Percentiles rank a stretch among this genome's conserved stretches.
phyloP scores from a whole-genome alignment of 352 stramenopile species.

The Halophytophthora polymorphica region DNA sequence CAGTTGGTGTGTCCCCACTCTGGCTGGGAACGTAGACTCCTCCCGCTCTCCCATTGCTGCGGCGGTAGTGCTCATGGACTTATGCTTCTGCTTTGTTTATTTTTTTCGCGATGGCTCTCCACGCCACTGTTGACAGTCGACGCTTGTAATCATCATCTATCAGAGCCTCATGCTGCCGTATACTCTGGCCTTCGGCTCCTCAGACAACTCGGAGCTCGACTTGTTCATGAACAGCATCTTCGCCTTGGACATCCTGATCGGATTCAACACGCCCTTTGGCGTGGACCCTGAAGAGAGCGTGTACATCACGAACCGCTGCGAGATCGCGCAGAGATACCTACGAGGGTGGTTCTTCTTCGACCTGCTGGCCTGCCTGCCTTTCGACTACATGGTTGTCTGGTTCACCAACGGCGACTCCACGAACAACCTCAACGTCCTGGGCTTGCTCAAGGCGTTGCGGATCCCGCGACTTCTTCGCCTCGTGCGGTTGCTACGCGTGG shows the following conservation, averaged over 20 bases:
- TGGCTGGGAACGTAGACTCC: not conserved
- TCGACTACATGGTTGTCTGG: conserved; percentile 57
- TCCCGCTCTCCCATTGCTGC: not conserved
- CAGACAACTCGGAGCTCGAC: conserved; percentile 43
- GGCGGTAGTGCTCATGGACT: not conserved
- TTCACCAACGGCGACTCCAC: conserved; percentile 42
- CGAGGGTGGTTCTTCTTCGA: conserved; percentile 80
- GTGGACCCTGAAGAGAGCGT: conserved; percentile 35
- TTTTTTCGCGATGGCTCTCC: not conserved
- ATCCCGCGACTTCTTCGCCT: conserved; percentile 67
- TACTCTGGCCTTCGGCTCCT: conserved; percentile 53
- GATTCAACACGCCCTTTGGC: conserved; percentile 70
- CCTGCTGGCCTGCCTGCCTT: conserved; percentile 70
- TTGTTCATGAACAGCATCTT: conserved; percentile 69
- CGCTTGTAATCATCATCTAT: conserved; percentile 72
- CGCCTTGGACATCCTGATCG: conserved; percentile 61
- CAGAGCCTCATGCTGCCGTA: conserved; percentile 76
- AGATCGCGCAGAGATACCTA: conserved; percentile 54
- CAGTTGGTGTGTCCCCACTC: conserved; percentile 46
- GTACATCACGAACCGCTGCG: conserved; percentile 59
- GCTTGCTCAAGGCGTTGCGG: conserved; percentile 65
- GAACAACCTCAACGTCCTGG: conserved; percentile 58
- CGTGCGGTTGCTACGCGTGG: conserved; percentile 56
- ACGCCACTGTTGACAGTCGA: conserved; percentile 26
- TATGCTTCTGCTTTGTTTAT: not conserved